Base-by-base conservation (phyloP, 306 rosid species). In the Castanea mollissima region DNA sequence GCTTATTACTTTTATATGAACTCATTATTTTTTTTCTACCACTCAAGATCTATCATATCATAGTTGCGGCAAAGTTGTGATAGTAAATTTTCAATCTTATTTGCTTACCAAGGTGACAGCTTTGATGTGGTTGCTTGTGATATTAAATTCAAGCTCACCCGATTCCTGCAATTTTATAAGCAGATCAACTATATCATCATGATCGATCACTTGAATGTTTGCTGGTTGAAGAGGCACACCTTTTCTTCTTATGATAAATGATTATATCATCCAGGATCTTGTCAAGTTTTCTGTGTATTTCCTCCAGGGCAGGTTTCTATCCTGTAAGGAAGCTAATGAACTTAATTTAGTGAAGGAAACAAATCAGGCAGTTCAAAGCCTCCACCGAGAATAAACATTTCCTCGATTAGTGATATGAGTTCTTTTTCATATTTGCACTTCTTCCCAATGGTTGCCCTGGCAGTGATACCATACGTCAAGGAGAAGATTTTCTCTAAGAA, bases 271-370 rank as follows among this genome's bases (percentile, higher is more conserved):
- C 81, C 27, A 78, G 52, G 23, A 78, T 57, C 62, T 29, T 59
- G 51, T 72, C 65, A 12, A 38, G 11, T 3, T 72, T 78, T 6
- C 6, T 3, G 4, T 15, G 49, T 14, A 72, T 51, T 62, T 74
- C 72, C 27, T 35, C 7, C 4, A 72, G 4, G 5, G 46, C 54
- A 20, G 27, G 18, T 54, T 29, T 69, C 4, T 5, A 16, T 29
- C 76, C 70, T 8, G 69, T 77, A 49, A 78, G 23, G n/a, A n/a
- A 34, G 20, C 34, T 8, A 8, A 78, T 16, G 32, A 29, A 59
- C 7, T 18, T 59, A 35, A 35, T 35, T 35, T 13, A 78, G 16
- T 1, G 77, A 79, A 79, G 77, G 82, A 31, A 57, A 79, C 62
- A 55, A 46, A 59, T 71, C 75, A 9, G 25, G 64, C 27, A 60